A percentile compares a stretch with the other conserved stretches of the same genome.
These are phyloP conservation scores for Dictyostelium firmibasis DNA, from an alignment of 78 protist species.

Conservation along the genomic window DNA sequence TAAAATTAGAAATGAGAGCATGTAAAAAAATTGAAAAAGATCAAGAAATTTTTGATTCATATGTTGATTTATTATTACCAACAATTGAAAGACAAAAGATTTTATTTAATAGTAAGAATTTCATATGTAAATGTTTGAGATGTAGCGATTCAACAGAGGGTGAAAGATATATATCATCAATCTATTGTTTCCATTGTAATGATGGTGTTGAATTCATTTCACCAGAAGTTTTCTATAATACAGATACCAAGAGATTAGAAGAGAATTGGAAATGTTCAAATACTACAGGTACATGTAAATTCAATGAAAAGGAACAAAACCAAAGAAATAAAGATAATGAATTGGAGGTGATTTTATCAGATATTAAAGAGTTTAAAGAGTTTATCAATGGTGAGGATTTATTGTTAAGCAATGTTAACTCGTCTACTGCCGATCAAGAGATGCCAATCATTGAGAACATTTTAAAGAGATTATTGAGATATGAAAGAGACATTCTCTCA, in stretches of 20 bases:
- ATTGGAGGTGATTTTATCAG: not conserved
- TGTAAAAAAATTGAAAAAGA: constrained; percentile 9
- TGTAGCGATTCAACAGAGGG: constrained; percentile 32
- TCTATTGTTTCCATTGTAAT: constrained; percentile 29
- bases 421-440: not conserved
- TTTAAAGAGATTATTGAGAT: not conserved
- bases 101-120: constrained; percentile 26
- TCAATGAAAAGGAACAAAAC: not conserved
- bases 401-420: not conserved
- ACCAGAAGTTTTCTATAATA: constrained; percentile 8
- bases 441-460: not conserved
- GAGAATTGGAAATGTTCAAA: constrained; percentile 28
- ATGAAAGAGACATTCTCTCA: not conserved
- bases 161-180: constrained; percentile 23
- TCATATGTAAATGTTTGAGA: constrained; percentile 38
- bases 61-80: constrained; percentile 60
- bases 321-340: not conserved
- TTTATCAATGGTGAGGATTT: not conserved
- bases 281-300: not conserved
- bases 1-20: constrained; percentile 23
- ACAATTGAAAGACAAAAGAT: constrained; percentile 54
- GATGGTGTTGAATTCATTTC: constrained; percentile 5
- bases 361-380: not conserved
- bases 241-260: not conserved
- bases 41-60: constrained; percentile 27